Evolutionary conservation across 495 filamentous ascomycete species (phyloP), one percentile per base, ranked within the genome.

Genomic region (Umbilicaria muhlenbergii): DNA sequence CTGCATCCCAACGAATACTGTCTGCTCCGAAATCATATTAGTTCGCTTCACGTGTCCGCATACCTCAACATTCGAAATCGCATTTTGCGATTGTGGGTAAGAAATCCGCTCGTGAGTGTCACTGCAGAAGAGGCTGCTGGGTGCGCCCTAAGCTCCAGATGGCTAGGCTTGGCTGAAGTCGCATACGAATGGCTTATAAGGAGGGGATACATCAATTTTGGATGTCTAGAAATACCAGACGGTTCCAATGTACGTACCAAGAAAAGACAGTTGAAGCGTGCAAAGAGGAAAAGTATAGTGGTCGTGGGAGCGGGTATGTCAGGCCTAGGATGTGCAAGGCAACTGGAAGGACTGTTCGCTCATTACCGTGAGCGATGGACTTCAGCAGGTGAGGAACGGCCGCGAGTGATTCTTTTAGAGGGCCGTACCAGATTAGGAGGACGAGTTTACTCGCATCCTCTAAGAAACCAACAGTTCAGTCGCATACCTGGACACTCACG

Each of bases 61-160:
- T 99, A 96, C 58, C 63, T 99, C 28, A 95, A 94, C 60, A 94
- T 99, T 46, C 72, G 91, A 45, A 99, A 99, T 60, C 86, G 87
- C 3, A 94, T 96, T 48, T 63, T 99, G 21, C 73, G 92, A 42
- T 65, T 96, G 33, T 99, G 88, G 87, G 75, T 82, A 11, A 73
- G 78, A 48, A 95, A 99, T 59, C 85, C 91, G 1, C 77, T 92
- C 54, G 80, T 93, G 35, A 73, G 75, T 51, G 87, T 99, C 17
- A 83, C 78, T 13, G 71, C 77, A 28, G 83, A 94, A 52, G 91
- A 96, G 60, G 92, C 91, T 7, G 68, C 85, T 31, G 92, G 92
- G 14, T 95, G 92, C 65, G 84, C 87, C 17, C 87, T 83, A 62
- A 85, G 94, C 50, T 69, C 75, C 34, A 75, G 85, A n/a, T 94